Base-by-base conservation (phyloP, 192 early-diverging fungal genomes). In the Backusella tuberculispora region DNA sequence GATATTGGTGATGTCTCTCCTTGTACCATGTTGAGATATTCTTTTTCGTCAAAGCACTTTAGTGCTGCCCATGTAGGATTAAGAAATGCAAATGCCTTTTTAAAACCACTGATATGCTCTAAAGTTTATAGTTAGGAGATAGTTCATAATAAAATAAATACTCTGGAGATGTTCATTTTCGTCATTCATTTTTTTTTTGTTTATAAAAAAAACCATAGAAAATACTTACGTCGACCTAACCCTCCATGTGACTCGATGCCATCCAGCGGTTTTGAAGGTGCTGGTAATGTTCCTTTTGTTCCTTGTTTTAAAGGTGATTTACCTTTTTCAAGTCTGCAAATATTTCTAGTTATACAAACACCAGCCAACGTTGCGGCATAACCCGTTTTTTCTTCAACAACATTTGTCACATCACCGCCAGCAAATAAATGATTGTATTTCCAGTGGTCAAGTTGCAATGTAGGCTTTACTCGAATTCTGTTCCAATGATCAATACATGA, bases 321-420 rank as follows among this genome's bases (percentile, higher is more conserved):
- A 10, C 72, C 73, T 41, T 78, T 83, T 64, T 76, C 76, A 17
- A 80, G 40, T 40, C 78, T 70, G 66, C 76, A 74, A 14, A 85
- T 85, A 73, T 85, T 85, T 26, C 79, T 70, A 10, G 76, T 56
- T 50, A 83, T 80, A 21, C 76, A 66, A 13, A 80, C 79, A 13
- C 78, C 83, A 44, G 79, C 78, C 5, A 83, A 37, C 0, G 78
- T 83, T 38, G 83, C 83, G 15, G 81, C 40, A 66, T 76, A 85
- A 2, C 75, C 83, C 4, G 82, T 78, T 66, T 85, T 85, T 63
- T 82, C 79, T 76, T 85, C 83, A 17, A 64, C 60, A 15, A 85
- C 60, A 74, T 85, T 80, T 42, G 76, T 80, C 5, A 83, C 74
- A 67, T 85, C 83, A 9, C 83, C 83, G 6, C 81, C 74, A 44